These are phyloP conservation scores for Exobasidium rhododendri DNA, from an alignment of 1,284 basidiomycete species.

Conservation along the genomic window DNA sequence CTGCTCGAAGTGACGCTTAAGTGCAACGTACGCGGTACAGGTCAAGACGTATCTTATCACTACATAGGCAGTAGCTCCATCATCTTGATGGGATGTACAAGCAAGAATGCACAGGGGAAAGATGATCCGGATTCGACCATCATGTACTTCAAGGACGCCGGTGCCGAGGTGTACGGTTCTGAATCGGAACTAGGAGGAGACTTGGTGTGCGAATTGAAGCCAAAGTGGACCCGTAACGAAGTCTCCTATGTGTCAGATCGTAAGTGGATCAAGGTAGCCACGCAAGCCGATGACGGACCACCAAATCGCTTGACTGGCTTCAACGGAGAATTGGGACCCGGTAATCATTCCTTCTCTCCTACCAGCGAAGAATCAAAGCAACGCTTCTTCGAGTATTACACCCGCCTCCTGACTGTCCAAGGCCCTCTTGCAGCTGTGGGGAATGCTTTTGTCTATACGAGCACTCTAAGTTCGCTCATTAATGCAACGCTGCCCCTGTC, in stretches of 20 bases:
- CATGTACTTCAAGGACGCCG: constrained; percentile 13
- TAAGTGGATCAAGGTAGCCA: background rate
- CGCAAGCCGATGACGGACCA: background rate
- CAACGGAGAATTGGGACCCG: constrained; percentile 10
- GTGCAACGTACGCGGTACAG: background rate
- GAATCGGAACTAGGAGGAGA: constrained; percentile 12
- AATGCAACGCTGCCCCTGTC: background rate
- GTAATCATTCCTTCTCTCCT: constrained; percentile 9
- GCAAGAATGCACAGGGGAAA: constrained; percentile 6
- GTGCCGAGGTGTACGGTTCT: constrained; percentile 1
- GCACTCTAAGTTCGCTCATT: background rate
- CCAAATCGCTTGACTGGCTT: constrained; percentile 12
- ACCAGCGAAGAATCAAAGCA: constrained; percentile 6
- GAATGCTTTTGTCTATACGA: constrained; percentile 7
- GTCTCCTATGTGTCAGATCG: background rate
- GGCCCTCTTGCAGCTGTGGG: constrained; percentile 2
- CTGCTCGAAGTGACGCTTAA: background rate
- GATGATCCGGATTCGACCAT: constrained; percentile 12
- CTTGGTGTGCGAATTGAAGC: constrained; percentile 1
- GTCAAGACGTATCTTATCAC: constrained; percentile 6
- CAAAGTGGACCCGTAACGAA: constrained; percentile 8
- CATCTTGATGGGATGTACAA: constrained; percentile 9
- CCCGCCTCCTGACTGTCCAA: constrained; percentile 9
- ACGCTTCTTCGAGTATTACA: constrained; percentile 9
- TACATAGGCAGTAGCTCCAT: constrained; percentile 5